These are phyloP conservation scores for Exobasidium rhododendri DNA, from an alignment of 1,284 basidiomycete genomes.

Conservation along the genomic window DNA sequence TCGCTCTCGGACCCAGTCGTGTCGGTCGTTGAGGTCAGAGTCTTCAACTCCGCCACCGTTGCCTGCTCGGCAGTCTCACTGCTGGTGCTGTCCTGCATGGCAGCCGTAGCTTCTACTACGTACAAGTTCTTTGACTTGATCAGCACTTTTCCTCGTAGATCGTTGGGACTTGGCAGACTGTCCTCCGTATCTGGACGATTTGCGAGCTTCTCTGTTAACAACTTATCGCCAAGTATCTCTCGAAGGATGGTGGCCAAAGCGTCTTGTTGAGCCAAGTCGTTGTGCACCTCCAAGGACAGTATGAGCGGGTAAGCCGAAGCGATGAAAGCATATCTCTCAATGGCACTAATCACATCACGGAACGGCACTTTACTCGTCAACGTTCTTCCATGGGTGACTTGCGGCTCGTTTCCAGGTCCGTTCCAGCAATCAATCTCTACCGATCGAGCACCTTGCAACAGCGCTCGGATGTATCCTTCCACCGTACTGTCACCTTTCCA, in stretches of 20 bases:
- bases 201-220: conserved; percentile 56
- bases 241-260: conserved; percentile 74
- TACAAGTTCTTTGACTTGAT: conserved; percentile 64
- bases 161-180: conserved; percentile 77
- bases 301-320: conserved; percentile 91
- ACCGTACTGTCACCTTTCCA: conserved; percentile 88
- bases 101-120: conserved; percentile 4
- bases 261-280: conserved; percentile 76
- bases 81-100: background rate
- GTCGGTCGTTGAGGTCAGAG: conserved; percentile 14
- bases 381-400: conserved; percentile 81
- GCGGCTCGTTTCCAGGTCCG: conserved; percentile 63
- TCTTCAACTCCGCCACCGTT: background rate
- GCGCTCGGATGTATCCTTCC: conserved; percentile 90
- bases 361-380: conserved; percentile 81
- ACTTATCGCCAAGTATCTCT: conserved; percentile 71
- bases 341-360: conserved; percentile 79
- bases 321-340: conserved; percentile 88
- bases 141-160: conserved; percentile 74
- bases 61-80: background rate
- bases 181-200: conserved; percentile 25
- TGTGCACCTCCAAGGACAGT: conserved; percentile 91
- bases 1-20: conserved; percentile 30
- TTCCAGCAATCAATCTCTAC: conserved; percentile 87
- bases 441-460: conserved; percentile 83